A percentile compares a stretch with the other conserved stretches of the same genome.
Evolutionary conservation across 208 protist species (phyloP).

Genomic region (Kentomonas sorsogonicus): DNA sequence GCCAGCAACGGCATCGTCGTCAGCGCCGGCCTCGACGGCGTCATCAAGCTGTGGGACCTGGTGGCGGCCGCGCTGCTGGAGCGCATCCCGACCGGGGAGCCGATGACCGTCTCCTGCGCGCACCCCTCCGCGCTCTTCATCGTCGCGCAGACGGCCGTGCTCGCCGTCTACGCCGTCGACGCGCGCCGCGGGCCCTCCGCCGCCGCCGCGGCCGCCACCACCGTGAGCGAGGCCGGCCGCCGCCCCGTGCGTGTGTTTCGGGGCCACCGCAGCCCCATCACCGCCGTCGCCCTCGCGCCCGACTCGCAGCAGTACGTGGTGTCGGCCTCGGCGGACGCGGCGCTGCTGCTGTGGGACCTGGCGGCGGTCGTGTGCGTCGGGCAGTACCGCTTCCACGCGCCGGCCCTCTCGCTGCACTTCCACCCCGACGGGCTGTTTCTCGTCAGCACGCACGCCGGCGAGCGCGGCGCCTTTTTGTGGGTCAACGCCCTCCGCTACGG

Average conservation of each 20-base stretch:
- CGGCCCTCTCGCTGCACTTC: slow-evolving; percentile 75
- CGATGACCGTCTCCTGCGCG: slow-evolving; percentile 64
- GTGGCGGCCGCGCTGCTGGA: slow-evolving; percentile 28
- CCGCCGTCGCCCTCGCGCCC: slow-evolving; percentile 68
- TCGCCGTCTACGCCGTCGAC: slow-evolving; percentile 49
- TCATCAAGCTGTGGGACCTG: slow-evolving; percentile 79
- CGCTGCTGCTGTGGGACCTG: slow-evolving; percentile 80
- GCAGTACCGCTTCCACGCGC: slow-evolving; percentile 69
- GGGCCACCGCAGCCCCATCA: slow-evolving; percentile 80
- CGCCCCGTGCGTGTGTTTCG: slow-evolving; percentile 67
- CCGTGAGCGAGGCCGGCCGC: slow-evolving; percentile 21
- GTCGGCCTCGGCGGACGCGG: slow-evolving; percentile 64
- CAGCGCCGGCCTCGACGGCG: slow-evolving; percentile 65
- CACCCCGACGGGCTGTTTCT: slow-evolving; percentile 85
- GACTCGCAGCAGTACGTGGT: slow-evolving; percentile 71
- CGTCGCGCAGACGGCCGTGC: slow-evolving; percentile 69
- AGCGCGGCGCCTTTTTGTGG: slow-evolving; percentile 83
- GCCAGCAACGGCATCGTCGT: slow-evolving; percentile 68
- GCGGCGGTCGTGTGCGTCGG: slow-evolving; percentile 77
- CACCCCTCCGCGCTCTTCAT: slow-evolving; percentile 73
- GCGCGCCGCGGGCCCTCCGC: slow-evolving; percentile 2
- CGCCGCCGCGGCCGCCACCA: background rate
- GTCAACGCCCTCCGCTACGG: slow-evolving; percentile 88
- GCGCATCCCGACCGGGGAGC: slow-evolving; percentile 35
- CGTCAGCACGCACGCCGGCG: slow-evolving; percentile 73